A percentile compares a stretch with the other conserved stretches of the same genome.
Conservation (phyloP, 2,329 filamentous ascomycete genomes). For the Paecilomyces sp. region DNA sequence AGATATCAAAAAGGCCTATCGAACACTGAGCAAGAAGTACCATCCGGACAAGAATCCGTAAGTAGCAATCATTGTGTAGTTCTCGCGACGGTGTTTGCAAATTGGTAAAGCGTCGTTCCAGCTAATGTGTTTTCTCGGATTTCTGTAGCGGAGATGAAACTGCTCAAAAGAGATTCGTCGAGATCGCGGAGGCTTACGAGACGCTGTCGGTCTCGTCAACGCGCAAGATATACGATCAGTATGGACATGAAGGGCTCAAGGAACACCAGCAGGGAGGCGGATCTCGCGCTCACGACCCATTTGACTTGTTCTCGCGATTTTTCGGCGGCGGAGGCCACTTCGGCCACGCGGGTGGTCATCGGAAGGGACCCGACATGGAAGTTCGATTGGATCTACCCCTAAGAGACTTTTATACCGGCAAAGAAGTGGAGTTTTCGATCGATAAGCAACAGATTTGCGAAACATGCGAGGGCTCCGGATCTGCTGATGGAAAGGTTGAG, state of each 20-base stretch:
- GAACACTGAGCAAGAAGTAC: conserved; percentile 85
- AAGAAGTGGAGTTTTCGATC: conserved; percentile 76
- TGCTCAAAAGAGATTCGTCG: conserved; percentile 85
- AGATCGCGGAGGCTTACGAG: conserved; percentile 93
- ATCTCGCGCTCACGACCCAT: conserved; percentile 64
- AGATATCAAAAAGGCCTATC: conserved; percentile 90
- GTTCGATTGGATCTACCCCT: conserved; percentile 72
- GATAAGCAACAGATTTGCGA: conserved; percentile 96
- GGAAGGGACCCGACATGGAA: conserved; percentile 83
- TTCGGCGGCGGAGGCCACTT: conserved; percentile 89
- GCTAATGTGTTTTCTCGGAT: not conserved
- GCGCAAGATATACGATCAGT: conserved; percentile 81
- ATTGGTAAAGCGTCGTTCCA: not conserved
- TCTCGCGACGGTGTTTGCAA: not conserved
- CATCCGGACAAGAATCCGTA: conserved; percentile 98
- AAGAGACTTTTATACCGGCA: conserved; percentile 87
- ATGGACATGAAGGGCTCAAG: conserved; percentile 85
- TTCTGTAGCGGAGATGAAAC: conserved; percentile 60
- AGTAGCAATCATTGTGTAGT: conserved; percentile 24
- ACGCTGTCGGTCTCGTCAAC: conserved; percentile 71
- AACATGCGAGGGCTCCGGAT: conserved; percentile 78
- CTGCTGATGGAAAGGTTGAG: conserved; percentile 74
- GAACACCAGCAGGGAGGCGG: conserved; percentile 66
- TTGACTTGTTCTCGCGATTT: conserved; percentile 93
- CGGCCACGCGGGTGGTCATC: conserved; percentile 63